These are phyloP conservation scores for Macroventuria anomochaeta DNA, from an alignment of 2,329 filamentous ascomycete species.

Conservation along the genomic window DNA sequence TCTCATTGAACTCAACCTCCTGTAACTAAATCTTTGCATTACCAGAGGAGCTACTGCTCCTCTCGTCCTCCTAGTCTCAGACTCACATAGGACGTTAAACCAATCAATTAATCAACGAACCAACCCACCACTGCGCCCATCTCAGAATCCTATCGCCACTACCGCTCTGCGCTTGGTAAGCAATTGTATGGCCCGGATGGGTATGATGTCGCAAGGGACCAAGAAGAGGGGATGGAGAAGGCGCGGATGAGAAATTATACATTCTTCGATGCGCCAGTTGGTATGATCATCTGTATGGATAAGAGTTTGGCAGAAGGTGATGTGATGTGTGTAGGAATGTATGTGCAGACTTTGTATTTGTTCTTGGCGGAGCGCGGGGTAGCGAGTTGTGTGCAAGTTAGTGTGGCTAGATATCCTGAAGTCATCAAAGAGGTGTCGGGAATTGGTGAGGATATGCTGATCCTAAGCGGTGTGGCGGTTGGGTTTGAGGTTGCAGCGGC, in stretches of 20 bases:
- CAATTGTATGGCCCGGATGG: conserved; percentile 27
- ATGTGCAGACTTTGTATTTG: conserved; percentile 31
- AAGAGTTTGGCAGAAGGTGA: conserved; percentile 17
- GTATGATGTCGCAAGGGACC: conserved; percentile 22
- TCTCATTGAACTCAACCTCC: too few relatives aligned
- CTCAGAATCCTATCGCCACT: conserved; percentile 23
- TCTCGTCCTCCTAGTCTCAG: too few relatives aligned
- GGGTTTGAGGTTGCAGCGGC: conserved; percentile 20
- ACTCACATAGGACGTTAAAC: too few relatives aligned
- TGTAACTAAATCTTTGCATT: too few relatives aligned
- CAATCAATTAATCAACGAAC: too few relatives aligned
- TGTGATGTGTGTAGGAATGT: conserved; percentile 33
- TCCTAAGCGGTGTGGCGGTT: conserved; percentile 33
- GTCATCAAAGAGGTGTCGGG: conserved; percentile 25
- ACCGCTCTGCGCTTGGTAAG: conserved; percentile 27
- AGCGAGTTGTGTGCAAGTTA: conserved; percentile 27
- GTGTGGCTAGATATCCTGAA: conserved; percentile 31
- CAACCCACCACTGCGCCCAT: conserved; percentile 21
- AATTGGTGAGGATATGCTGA: conserved; percentile 20
- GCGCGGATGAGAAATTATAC: conserved; percentile 27
- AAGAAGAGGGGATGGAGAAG: conserved; percentile 3
- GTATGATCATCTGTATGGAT: conserved; percentile 26
- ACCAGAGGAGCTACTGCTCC: too few relatives aligned
- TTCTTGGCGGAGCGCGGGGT: conserved; percentile 27
- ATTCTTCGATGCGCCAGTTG: conserved; percentile 31